Conservation (phyloP, 208 protist genomes). For the Trypanosoma cruzi region DNA sequence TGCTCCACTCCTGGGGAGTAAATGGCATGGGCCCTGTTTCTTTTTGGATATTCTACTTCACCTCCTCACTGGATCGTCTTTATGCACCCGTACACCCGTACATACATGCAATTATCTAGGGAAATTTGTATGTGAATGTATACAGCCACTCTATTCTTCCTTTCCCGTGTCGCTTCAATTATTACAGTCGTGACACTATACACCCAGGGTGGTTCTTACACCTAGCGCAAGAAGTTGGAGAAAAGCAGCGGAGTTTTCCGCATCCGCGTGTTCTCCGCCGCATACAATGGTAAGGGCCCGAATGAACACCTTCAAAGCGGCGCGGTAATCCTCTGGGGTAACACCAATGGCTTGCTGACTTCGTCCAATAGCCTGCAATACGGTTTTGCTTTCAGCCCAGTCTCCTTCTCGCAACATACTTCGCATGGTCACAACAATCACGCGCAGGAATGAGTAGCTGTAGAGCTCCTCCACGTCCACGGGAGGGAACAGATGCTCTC, state of each 20-base stretch:
- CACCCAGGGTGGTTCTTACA: slow-evolving; percentile 30
- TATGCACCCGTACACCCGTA: background rate
- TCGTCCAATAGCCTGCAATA: slow-evolving; percentile 54
- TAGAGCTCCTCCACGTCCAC: slow-evolving; percentile 64
- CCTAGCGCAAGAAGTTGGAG: slow-evolving; percentile 65
- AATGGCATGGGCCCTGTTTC: background rate
- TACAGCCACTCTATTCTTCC: background rate
- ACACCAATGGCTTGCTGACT: slow-evolving; percentile 62
- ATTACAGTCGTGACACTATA: slow-evolving; percentile 4
- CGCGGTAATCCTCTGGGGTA: slow-evolving; percentile 72
- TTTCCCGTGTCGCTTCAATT: slow-evolving; percentile 5
- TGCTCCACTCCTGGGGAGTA: background rate
- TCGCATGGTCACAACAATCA: slow-evolving; percentile 71
- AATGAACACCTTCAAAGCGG: slow-evolving; percentile 71
- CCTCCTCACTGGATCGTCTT: background rate
- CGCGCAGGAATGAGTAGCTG: slow-evolving; percentile 67
- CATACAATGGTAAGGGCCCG: slow-evolving; percentile 58
- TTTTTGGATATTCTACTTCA: background rate
- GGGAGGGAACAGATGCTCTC: background rate
- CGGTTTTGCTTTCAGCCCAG: slow-evolving; percentile 58
- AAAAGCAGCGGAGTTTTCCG: slow-evolving; percentile 67
- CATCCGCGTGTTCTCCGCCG: slow-evolving; percentile 51
- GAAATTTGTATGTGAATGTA: background rate
- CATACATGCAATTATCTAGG: background rate
- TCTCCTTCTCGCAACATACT: slow-evolving; percentile 34